Percentiles rank a stretch among this genome's conserved stretches.
Evolutionary conservation across 2,329 filamentous ascomycete species (phyloP).

Genomic region (Pezicula carpinea): DNA sequence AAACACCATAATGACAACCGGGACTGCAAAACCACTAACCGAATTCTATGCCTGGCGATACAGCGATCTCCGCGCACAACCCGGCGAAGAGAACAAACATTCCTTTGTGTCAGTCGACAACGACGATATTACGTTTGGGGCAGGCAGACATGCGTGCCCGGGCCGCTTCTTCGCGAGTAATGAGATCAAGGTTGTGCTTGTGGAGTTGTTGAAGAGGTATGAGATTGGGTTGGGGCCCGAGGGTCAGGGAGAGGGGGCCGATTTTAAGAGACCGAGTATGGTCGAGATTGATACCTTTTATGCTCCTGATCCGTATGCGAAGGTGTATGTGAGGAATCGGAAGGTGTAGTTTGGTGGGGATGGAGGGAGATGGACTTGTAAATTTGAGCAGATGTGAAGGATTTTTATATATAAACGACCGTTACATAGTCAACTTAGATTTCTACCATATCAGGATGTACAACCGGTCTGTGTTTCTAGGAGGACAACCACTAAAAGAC

Average conservation of each 20-base stretch:
- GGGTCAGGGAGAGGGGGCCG: neutral
- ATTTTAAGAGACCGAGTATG: neutral
- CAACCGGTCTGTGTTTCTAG: no score
- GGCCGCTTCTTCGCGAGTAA: constrained; percentile 21
- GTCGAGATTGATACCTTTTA: neutral
- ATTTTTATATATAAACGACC: no score
- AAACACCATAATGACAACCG: neutral
- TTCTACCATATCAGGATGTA: no score
- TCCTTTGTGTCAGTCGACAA: constrained; percentile 6
- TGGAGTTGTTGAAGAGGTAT: constrained; percentile 15
- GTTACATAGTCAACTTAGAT: no score
- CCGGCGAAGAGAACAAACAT: constrained; percentile 3
- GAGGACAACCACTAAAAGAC: no score
- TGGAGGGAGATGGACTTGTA: neutral
- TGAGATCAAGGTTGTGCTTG: constrained; percentile 17
- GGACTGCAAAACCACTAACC: neutral
- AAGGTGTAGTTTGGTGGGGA: neutral
- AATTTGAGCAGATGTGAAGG: no score
- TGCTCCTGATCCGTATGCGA: constrained; percentile 2
- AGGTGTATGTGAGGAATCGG: constrained; percentile 4
- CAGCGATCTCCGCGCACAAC: neutral
- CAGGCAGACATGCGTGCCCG: constrained; percentile 13
- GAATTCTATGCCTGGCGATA: constrained; percentile 9
- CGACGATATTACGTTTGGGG: constrained; percentile 8
- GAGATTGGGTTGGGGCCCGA: constrained; percentile 9